phyloP scores from a whole-genome alignment of 78 protist species.

The Diacronema lutheri region DNA sequence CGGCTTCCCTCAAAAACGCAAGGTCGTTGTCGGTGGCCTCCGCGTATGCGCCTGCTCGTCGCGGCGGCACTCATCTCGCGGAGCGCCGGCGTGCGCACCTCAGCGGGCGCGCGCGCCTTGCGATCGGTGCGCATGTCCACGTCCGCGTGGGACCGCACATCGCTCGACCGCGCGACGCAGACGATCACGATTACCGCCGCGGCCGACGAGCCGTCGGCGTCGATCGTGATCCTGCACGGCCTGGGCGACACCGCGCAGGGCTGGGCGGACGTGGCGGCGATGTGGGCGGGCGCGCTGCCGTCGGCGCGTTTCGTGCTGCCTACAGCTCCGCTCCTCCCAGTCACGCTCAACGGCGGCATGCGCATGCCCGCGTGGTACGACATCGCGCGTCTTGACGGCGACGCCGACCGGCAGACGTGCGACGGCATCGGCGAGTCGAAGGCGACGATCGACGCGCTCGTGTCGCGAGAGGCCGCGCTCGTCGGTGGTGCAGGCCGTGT shows the following conservation, averaged over 20 bases:
- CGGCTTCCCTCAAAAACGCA: no score
- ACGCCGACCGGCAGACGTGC: neutral
- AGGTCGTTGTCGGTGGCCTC: no score
- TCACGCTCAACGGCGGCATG: constrained; percentile 1
- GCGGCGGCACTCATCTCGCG: no score
- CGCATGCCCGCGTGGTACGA: neutral
- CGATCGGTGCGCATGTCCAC: no score
- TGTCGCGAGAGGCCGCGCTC: neutral
- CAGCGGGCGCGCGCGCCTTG: no score
- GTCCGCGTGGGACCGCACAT: no score
- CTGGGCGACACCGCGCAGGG: neutral
- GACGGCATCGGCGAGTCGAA: neutral
- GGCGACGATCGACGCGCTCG: neutral
- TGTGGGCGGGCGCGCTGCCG: neutral
- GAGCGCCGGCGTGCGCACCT: no score
- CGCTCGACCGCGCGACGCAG: no score
- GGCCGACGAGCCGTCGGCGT: neutral
- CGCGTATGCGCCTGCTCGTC: no score
- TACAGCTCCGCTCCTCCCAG: neutral
- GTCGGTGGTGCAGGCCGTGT: neutral
- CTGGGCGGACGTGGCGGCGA: neutral
- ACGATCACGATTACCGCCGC: no score
- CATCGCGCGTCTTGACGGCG: neutral
- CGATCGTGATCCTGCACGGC: neutral
- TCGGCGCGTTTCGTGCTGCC: neutral